These are phyloP conservation scores for Sequoiadendron giganteum DNA, from an alignment of 75 land plant species.

Conservation along the genomic window DNA sequence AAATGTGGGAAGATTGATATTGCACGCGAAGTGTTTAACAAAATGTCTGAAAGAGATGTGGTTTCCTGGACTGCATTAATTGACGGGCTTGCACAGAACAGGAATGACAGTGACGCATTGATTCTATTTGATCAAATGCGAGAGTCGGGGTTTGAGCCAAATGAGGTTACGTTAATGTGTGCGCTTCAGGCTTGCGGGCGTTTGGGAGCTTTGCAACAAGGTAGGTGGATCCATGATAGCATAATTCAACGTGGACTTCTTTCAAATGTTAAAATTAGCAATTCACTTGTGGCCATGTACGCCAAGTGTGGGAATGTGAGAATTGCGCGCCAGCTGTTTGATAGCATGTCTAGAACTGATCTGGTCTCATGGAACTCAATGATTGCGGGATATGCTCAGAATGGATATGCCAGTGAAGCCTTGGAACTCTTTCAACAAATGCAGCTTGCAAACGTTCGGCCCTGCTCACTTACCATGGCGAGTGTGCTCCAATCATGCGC, in stretches of 20 bases:
- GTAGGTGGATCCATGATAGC: conserved; percentile 13
- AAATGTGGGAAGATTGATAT: conserved; percentile 22
- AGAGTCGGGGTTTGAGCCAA: background rate
- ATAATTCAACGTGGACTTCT: conserved; percentile 15
- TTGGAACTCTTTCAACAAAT: conserved; percentile 12
- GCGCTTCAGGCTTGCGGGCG: conserved; percentile 13
- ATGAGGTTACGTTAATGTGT: background rate
- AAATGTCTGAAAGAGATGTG: conserved; percentile 10
- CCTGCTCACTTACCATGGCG: conserved; percentile 16
- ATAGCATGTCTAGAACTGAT: background rate
- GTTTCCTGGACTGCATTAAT: conserved; percentile 18
- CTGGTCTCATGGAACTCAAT: conserved; percentile 21
- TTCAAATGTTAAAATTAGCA: conserved; percentile 4
- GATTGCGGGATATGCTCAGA: conserved; percentile 24
- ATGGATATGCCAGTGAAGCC: conserved; percentile 14
- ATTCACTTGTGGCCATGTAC: conserved; percentile 21
- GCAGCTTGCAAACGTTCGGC: background rate
- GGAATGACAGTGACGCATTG: conserved; percentile 11
- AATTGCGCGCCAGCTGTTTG: conserved; percentile 24
- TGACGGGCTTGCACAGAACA: conserved; percentile 15
- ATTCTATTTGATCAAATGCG: conserved; percentile 7
- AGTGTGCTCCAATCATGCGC: conserved; percentile 33
- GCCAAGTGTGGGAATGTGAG: conserved; percentile 10
- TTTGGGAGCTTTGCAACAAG: conserved; percentile 15
- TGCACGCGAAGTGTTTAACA: conserved; percentile 18